Base-by-base conservation (phyloP, 306 rosid species). In the Prunus armeniaca region DNA sequence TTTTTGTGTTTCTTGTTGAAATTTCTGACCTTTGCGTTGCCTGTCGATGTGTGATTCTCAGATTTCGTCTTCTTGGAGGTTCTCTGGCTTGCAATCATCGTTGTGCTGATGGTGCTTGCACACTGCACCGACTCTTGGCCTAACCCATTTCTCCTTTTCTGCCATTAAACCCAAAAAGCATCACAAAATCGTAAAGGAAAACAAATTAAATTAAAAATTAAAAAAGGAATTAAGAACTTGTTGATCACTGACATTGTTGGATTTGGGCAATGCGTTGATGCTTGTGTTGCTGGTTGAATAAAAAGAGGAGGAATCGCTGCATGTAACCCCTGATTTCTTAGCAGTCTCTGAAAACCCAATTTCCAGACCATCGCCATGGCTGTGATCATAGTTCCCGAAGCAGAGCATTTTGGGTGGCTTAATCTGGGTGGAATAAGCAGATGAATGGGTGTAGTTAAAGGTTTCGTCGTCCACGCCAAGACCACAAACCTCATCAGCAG, bases 331-430 rank as follows among this genome's bases (percentile, higher is more conserved):
- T 9, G 96, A 88, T 75, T 84, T 93, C 79, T 88, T 19, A 14
- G 69, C 70, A 60, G 79, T 62, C 30, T 86, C 84, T 22, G 83
- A 47, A 63, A 78, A 27, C 47, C 80, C 30, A 0, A 54, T 15
- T 38, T 73, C 65, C 1, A 30, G 34, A 9, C 67, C 65, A 54
- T 43, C 67, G 20, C 74, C 46, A 12, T 61, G 77, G 49, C 63
- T 51, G 18, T 72, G 79, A 14, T 65, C 49, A 20, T 76, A 70
- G 84, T 71, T 57, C 2, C 79, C 89, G 57, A 95, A 95, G 66
- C 90, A 89, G 67, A 95, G 90, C 93, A 91, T 92, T 78, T 77
- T 78, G 73, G 98, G 93, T 2, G 88, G 24, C 60, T 86, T 85
- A n/a, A 58, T 78, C 84, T 27, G 74, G 56, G 82, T 27, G 77